Evolutionary conservation across 306 rosid species (phyloP), one percentile per base, ranked within the genome.

Genomic region (Quercus suber): DNA sequence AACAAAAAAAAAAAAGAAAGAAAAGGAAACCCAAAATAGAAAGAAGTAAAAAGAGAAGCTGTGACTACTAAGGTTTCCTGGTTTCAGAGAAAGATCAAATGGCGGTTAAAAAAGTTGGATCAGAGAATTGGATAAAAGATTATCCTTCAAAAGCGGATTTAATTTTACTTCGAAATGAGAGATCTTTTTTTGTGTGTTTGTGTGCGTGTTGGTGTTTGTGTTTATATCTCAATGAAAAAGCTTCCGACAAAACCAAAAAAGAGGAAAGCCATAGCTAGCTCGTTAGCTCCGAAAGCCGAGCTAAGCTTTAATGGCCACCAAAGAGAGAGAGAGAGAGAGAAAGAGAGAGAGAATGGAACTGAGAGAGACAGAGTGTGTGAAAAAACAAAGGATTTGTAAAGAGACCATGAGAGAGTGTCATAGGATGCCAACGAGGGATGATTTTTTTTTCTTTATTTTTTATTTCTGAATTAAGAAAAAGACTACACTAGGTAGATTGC

Each of bases 271-370:
- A 63, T 35, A 71, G 45, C 11, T 41, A 8, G 45, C 45, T 7
- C 7, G 81, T 80, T 64, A 41, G 81, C 81, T 59, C 35, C 18
- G 52, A 76, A 77, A 92, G 87, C 84, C 52, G 81, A 85, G 73
- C 45, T 41, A 41, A 2, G 45, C 88, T 78, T 55, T 68, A 83
- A 70, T 82, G 89, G 86, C 8, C 78, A 77, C 77, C 69, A 83
- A 76, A 72, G 57, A 76, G 64, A 71, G 63, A 73, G 4, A 18
- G 58, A 55, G 55, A 72, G 61, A 76, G 64, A 71, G 61, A 76
- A 59, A 71, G 63, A 73, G 6, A 1, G 28, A 17, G 37, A 3
- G 70, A 25, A 27, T 12, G 65, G 25, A 25, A 55, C 19, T 30
- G 70, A 72, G 31, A 19, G 58, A 71, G 58, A 23, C 37, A 2